Base-by-base conservation (phyloP, 2,329 filamentous ascomycete species). In the Aspergillus costaricaensis region DNA sequence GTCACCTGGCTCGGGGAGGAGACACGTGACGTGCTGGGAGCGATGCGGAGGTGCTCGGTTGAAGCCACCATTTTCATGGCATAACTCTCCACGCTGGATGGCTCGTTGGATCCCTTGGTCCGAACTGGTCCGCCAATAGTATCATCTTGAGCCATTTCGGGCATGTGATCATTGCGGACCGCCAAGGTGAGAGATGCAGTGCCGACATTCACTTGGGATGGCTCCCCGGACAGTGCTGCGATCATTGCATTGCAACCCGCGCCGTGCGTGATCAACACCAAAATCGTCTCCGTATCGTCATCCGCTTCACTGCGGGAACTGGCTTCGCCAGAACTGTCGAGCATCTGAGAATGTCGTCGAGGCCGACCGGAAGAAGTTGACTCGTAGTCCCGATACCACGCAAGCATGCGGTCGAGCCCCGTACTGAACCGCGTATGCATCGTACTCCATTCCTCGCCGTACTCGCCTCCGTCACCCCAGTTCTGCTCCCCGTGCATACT, bases 161-260 rank as follows among this genome's bases (percentile, higher is more conserved):
- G 63, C 30, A 70, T 52, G 19, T 66, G 67, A 60, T 70, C 70
- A 62, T 87, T 88, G 53, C 88, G 84, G 15, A 88, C 83, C 4
- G 94, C 94, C 88, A 97, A 90, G 1, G 94, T 97, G 52, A 99
- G 82, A 3, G 93, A 96, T 0, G 94, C 91, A 78, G 96, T 91
- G 27, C 89, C 89, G 15, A 98, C 90, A 72, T 98, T 93, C 70
- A 96, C 86, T 14, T 99, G 83, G 0, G 96, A 92, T 0, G 95
- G 94, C 70, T 96, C 91, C 62, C 94, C 91, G 0, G 93, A 96
- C 65, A 99, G 85, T 25, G 92, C 92, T 12, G 94, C 92, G 63
- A 99, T 93, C 48, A 99, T 79, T 2, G 95, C 95, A 78, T 99
- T 99, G 77, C 94, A 96, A 41, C 95, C 95, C 14, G 95, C 95